Base-by-base conservation (phyloP, 148 eudicot genomes). In the Suaeda aralocaspica region DNA sequence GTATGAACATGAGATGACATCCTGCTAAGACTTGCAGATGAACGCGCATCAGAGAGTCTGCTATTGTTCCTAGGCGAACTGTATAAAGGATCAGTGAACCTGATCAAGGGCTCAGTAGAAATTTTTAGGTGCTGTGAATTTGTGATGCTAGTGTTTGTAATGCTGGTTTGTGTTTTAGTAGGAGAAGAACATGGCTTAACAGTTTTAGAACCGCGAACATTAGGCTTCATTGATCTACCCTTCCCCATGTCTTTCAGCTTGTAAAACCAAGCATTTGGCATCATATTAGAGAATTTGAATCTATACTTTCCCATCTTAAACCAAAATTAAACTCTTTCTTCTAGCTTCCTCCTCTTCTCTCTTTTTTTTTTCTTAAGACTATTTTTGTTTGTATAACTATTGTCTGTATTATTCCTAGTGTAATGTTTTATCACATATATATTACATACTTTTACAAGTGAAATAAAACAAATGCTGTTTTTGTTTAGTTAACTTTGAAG, bases 201-300 rank as follows among this genome's bases (percentile, higher is more conserved):
- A 30, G 31, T 52, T n/a, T 29, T 68, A 21, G 48, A 6, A 68
- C 26, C 46, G 3, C 55, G 78, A 21, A 73, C 46, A 64, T 34
- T 48, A 0, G 66, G 68, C 65, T 52, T 73, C 9, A 69, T 68
- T 31, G 61, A 62, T 42, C 16, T 65, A 39, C 72, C 42, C 63
- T 59, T 74, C 64, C 75, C 73, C 69, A 80, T 74, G 68, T 83
- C 84, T 52, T 70, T 77, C 16, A 83, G 86, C 84, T 83, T 83
- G 82, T 77, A 75, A 53, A 83, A 80, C 86, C 86, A 83, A 28
- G 86, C 82, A 73, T 83, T 83, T 0, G 86, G 86, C 74, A 83
- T 74, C 86, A 83, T 83, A 19, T 83, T 75, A 60, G 86, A 83
- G 11, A 83, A 41, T 66, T 70, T 83, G 24, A 83, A 83, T 69